Evolutionary conservation across 2,329 filamentous ascomycete genomes (phyloP).

Genomic region (Boeremia lycopersici): DNA sequence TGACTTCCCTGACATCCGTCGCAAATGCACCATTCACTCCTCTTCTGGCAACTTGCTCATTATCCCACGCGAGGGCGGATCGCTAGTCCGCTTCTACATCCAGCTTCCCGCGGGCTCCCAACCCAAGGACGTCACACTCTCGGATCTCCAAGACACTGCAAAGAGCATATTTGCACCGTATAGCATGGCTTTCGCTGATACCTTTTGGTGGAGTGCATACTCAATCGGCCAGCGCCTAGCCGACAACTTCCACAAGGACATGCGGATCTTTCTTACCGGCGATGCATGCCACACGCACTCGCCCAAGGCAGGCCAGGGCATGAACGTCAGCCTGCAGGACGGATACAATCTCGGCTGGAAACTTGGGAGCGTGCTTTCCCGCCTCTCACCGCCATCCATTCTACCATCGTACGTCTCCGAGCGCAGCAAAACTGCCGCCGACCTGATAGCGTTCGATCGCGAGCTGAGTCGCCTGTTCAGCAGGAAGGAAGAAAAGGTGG

Average conservation of each 20-base stretch:
- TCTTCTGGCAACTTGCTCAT: slow-evolving; percentile 55
- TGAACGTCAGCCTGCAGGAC: slow-evolving; percentile 67
- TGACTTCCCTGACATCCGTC: slow-evolving; percentile 58
- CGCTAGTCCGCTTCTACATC: slow-evolving; percentile 67
- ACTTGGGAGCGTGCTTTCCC: slow-evolving; percentile 50
- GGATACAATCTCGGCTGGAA: slow-evolving; percentile 65
- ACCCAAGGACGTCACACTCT: slow-evolving; percentile 59
- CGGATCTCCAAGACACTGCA: slow-evolving; percentile 60
- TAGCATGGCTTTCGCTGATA: slow-evolving; percentile 59
- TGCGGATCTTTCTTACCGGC: slow-evolving; percentile 71
- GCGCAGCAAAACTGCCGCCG: slow-evolving; percentile 52
- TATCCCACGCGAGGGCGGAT: slow-evolving; percentile 61
- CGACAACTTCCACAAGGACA: slow-evolving; percentile 68
- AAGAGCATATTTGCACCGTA: slow-evolving; percentile 62
- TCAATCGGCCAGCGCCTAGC: slow-evolving; percentile 74
- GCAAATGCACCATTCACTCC: slow-evolving; percentile 57
- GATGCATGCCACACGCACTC: slow-evolving; percentile 74
- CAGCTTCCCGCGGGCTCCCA: slow-evolving; percentile 60
- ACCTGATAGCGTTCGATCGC: slow-evolving; percentile 67
- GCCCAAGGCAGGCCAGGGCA: slow-evolving; percentile 72
- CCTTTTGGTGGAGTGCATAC: slow-evolving; percentile 76
- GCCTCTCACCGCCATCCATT: slow-evolving; percentile 60
- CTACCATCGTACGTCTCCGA: slow-evolving; percentile 68
- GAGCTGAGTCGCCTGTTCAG: slow-evolving; percentile 60
- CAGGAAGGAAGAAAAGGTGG: slow-evolving; percentile 51